These are phyloP conservation scores for Pterocarpus santalinus DNA, from an alignment of 306 rosid genomes.

Conservation along the genomic window DNA sequence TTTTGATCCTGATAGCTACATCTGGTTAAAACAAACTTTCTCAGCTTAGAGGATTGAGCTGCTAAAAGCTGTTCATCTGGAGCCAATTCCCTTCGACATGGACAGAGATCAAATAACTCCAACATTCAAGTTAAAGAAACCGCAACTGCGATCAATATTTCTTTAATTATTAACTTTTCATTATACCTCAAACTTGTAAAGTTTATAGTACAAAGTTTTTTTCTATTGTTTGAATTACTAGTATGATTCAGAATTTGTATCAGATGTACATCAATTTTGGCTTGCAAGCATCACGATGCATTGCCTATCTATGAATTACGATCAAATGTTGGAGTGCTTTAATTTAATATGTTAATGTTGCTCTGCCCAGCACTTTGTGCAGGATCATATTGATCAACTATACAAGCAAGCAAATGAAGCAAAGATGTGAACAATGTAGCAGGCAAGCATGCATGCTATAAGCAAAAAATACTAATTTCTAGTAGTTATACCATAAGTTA, in stretches of 20 bases:
- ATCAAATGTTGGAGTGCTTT: conserved; percentile 7
- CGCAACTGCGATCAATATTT: conserved; percentile 46
- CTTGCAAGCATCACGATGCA: background rate
- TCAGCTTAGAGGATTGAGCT: conserved; percentile 92
- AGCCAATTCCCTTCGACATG: too few relatives aligned
- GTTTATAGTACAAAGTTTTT: background rate
- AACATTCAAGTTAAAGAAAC: conserved; percentile 91
- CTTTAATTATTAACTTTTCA: background rate
- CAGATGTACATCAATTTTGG: conserved; percentile 20
- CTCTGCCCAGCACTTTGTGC: conserved; percentile 40
- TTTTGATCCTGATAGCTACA: background rate
- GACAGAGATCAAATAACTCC: conserved; percentile 88
- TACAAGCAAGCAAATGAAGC: conserved; percentile 74
- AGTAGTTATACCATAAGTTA: conserved; percentile 22
- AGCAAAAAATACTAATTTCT: conserved; percentile 26
- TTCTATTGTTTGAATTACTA: background rate
- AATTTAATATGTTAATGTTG: background rate
- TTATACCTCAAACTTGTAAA: background rate
- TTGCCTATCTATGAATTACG: conserved; percentile 9
- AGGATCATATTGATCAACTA: conserved; percentile 71
- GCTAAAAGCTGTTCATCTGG: conserved; percentile 87
- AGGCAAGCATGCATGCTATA: background rate
- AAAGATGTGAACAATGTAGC: conserved; percentile 46
- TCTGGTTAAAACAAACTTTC: conserved; percentile 44
- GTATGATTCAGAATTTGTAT: conserved; percentile 14